phyloP scores from a whole-genome alignment of 108 stramenopile species.

The Nitzschia palea region DNA sequence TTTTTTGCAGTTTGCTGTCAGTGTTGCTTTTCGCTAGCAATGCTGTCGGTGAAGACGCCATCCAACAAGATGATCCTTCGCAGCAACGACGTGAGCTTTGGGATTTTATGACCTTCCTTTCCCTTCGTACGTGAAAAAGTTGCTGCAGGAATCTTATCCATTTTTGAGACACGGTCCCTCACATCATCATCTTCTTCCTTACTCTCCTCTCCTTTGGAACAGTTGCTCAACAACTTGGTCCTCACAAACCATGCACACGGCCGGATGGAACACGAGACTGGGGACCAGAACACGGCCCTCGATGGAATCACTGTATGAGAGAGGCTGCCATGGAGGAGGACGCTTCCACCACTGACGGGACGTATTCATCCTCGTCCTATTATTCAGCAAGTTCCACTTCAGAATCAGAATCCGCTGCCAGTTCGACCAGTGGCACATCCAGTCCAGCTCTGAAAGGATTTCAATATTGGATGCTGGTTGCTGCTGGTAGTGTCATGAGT shows the following conservation, averaged over 20 bases:
- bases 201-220: background rate
- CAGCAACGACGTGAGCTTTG: conserved; percentile 15
- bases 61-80: background rate
- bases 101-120: conserved; percentile 13
- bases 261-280: background rate
- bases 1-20: too few species aligned
- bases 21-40: too few species aligned
- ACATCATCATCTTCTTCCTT: background rate
- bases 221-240: conserved; percentile 5
- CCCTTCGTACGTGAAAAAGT: conserved; percentile 12
- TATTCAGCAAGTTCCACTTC: background rate
- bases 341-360: background rate
- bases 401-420: too few species aligned
- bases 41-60: too few species aligned
- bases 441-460: conserved; percentile 5
- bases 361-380: background rate
- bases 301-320: background rate
- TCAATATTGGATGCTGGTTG: conserved; percentile 28
- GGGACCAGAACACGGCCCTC: background rate
- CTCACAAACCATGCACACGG: conserved; percentile 2
- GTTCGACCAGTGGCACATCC: too few species aligned
- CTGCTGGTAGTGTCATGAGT: conserved; percentile 8
- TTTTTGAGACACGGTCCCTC: background rate
- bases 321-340: background rate
- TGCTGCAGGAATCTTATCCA: too few species aligned